Conservation (phyloP, 2,329 filamentous ascomycete species). For the Trichophyton mentagrophytes region DNA sequence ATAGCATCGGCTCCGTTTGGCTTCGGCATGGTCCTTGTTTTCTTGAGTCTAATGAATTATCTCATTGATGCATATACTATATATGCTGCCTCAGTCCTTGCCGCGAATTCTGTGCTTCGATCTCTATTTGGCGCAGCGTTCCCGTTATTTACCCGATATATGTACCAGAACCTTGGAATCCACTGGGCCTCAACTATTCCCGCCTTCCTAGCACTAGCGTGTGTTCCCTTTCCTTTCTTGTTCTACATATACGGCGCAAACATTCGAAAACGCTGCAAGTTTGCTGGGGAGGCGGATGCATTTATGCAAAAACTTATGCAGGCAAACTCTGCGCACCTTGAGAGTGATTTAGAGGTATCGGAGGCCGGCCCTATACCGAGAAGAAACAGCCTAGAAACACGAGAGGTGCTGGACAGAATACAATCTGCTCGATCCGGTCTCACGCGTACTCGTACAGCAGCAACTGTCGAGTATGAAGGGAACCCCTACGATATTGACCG, state of each 20-base stretch:
- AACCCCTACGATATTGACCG: conserved; percentile 35
- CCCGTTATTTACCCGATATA: conserved; percentile 54
- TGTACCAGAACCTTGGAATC: conserved; percentile 46
- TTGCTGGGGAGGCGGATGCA: conserved; percentile 51
- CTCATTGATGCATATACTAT: conserved; percentile 59
- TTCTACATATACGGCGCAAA: conserved; percentile 58
- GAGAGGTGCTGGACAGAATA: neutral
- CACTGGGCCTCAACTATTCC: conserved; percentile 66
- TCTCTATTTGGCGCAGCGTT: conserved; percentile 67
- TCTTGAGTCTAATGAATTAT: conserved; percentile 54
- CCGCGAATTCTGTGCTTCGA: conserved; percentile 67
- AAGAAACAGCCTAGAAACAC: neutral
- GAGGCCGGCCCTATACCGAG: neutral
- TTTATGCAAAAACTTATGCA: conserved; percentile 40
- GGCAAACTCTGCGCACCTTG: neutral
- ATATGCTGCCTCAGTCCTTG: conserved; percentile 62
- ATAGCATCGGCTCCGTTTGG: conserved; percentile 42
- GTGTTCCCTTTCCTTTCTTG: conserved; percentile 61
- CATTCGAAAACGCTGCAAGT: conserved; percentile 58
- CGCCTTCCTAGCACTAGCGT: conserved; percentile 59
- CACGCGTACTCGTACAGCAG: neutral
- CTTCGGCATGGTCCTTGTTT: conserved; percentile 47
- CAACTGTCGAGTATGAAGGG: conserved; percentile 26
- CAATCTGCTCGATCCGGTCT: neutral
- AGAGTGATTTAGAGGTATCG: neutral